Evolutionary conservation across 306 rosid genomes (phyloP).

Genomic region (Cicer judaicum): DNA sequence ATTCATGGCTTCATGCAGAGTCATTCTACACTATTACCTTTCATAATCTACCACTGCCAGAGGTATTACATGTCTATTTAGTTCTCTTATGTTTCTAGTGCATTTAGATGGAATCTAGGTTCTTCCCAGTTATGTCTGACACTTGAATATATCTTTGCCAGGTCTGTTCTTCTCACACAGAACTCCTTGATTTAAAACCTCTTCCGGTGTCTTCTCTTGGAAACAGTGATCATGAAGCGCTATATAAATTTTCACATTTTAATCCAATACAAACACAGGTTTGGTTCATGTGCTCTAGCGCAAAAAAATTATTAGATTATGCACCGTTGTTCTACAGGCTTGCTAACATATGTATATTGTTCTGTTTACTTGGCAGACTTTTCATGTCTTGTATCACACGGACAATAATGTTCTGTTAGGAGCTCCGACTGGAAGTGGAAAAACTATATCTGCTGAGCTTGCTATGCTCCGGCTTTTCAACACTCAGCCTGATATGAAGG

Average conservation of each 20-base stretch:
- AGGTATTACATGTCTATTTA: slow-evolving; percentile 55
- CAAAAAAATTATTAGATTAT: slow-evolving; percentile 36
- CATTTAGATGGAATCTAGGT: slow-evolving; percentile 26
- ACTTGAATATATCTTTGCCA: slow-evolving; percentile 48
- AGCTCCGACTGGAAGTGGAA: slow-evolving; percentile 99
- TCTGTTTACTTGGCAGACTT: slow-evolving; percentile 63
- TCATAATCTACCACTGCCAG: slow-evolving; percentile 84
- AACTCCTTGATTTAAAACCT: slow-evolving; percentile 92
- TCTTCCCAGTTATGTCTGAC: slow-evolving; percentile 47
- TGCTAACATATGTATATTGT: slow-evolving; percentile 30
- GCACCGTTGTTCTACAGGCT: slow-evolving; percentile 14
- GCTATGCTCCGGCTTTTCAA: slow-evolving; percentile 93
- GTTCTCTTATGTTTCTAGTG: slow-evolving; percentile 26
- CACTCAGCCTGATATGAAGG: slow-evolving; percentile 98
- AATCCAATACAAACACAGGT: slow-evolving; percentile 99
- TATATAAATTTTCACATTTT: slow-evolving; percentile 89
- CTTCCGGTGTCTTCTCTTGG: slow-evolving; percentile 90
- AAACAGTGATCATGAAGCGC: slow-evolving; percentile 68
- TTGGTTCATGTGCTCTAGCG: slow-evolving; percentile 42
- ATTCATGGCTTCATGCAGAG: slow-evolving; percentile 94
- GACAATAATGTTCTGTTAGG: slow-evolving; percentile 92
- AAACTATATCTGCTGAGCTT: slow-evolving; percentile 98
- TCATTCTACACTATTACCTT: slow-evolving; percentile 91
- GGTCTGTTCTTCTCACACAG: slow-evolving; percentile 86
- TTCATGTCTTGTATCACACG: slow-evolving; percentile 88